phyloP scores from a whole-genome alignment of 1,284 basidiomycete genomes.

The Hypsizygus ulmarius region DNA sequence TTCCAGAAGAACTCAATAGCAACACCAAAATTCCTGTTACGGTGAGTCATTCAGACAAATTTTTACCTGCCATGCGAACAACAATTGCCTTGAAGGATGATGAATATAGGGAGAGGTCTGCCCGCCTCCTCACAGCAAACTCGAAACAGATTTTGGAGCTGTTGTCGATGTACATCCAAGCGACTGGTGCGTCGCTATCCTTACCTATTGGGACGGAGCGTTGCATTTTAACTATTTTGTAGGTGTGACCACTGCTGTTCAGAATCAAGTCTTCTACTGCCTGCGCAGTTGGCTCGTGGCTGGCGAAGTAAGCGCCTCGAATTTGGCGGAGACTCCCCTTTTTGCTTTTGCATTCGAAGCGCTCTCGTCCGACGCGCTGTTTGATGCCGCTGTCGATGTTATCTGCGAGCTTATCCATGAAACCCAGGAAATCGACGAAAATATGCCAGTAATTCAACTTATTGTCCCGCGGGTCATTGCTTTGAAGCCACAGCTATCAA shows the following conservation, averaged over 20 bases:
- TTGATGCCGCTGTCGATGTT: slow-evolving; percentile 90
- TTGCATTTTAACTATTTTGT: slow-evolving; percentile 8
- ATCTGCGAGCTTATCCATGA: slow-evolving; percentile 97
- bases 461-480: slow-evolving; percentile 84
- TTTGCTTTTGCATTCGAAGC: slow-evolving; percentile 84
- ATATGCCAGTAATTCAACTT: slow-evolving; percentile 84
- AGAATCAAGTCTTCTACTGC: slow-evolving; percentile 84
- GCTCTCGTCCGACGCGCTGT: slow-evolving; percentile 80
- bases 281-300: slow-evolving; percentile 86
- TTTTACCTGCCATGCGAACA: background rate
- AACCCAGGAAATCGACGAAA: slow-evolving; percentile 96
- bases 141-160: slow-evolving; percentile 75
- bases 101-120: slow-evolving; percentile 71
- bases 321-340: slow-evolving; percentile 79
- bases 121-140: slow-evolving; percentile 70
- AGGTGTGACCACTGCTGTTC: slow-evolving; percentile 87
- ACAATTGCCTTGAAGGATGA: slow-evolving; percentile 55
- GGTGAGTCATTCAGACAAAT: slow-evolving; percentile 39
- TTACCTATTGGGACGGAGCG: slow-evolving; percentile 3
- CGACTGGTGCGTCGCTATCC: slow-evolving; percentile 60
- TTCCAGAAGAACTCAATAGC: slow-evolving; percentile 87
- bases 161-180: slow-evolving; percentile 88
- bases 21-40: slow-evolving; percentile 90
- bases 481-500: slow-evolving; percentile 62
- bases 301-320: slow-evolving; percentile 74